Evolutionary conservation across 1,139 yeast species (phyloP), one percentile per base, ranked within the genome.

Genomic region (Protomyces gravidus): DNA sequence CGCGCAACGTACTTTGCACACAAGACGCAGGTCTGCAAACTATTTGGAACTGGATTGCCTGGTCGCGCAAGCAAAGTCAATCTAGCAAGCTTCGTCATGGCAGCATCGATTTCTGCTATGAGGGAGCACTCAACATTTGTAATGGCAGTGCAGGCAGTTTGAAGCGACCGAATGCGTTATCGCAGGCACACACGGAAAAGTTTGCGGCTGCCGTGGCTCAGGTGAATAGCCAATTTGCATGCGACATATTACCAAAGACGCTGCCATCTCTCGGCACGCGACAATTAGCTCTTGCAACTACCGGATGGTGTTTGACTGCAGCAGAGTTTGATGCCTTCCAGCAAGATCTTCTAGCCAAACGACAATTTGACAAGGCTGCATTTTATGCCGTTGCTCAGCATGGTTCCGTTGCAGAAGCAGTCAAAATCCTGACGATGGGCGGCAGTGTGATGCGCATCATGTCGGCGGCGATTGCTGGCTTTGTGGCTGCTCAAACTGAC

Each of bases 311-410:
- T 68, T 83, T 88, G 67, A 85, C 90, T 1, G 80, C 81, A 27
- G 75, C 80, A 15, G 96, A 89, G 67, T 78, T 89, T 64, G 95
- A 89, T 62, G 83, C 80, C 50, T 83, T 86, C 65, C 78, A 88
- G 52, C 74, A 75, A 36, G 75, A 77, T 47, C 52, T 52, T 33
- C 45, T 53, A 21, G 49, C 49, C 13, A 21, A 19, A 15, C 92
- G 89, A 0, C 80, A 81, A 64, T 80, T 80, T 63, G 96, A 89
- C 64, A 85, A 92, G 69, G 97, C 98, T 0, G 98, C 97, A 0
- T 97, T 95, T 0, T 89, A 96, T 96, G 97, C 97, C 0, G 92
- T 89, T 0, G 50, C 51, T 2, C 92, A 92, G 71, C 94, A 89
- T 69, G 96, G 96, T 1, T 87, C 89, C 70, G 86, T 92, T 1